A percentile compares a stretch with the other conserved stretches of the same genome.
Conservation (phyloP, 2,329 filamentous ascomycete genomes). For the Microascus cirrosus region DNA sequence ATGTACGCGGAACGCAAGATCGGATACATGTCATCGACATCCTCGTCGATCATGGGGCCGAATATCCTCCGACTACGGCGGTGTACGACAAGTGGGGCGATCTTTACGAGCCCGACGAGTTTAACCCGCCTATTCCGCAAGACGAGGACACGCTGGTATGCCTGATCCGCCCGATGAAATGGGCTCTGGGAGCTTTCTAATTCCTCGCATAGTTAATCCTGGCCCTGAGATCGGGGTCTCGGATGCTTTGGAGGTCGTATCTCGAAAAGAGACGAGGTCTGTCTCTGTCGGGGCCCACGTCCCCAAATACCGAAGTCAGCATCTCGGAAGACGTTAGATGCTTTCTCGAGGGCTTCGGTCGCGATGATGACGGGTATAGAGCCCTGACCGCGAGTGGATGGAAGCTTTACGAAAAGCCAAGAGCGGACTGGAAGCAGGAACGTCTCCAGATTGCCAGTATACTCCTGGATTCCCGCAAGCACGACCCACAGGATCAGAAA, state of each 20-base stretch:
- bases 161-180: neutral
- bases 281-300: neutral
- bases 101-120: neutral
- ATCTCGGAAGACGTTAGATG: neutral
- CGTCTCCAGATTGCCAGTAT: neutral
- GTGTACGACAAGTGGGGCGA: neutral
- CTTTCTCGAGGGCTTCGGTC: neutral
- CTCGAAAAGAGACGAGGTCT: neutral
- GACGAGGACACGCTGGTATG: neutral
- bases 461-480: neutral
- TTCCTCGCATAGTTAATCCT: neutral
- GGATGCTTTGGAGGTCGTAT: neutral
- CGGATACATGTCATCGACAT: neutral
- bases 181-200: neutral
- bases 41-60: neutral
- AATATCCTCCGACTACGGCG: neutral
- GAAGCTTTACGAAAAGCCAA: neutral
- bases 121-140: neutral
- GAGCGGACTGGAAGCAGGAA: neutral
- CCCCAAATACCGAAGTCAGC: neutral
- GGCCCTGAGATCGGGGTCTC: neutral
- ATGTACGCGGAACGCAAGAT: neutral
- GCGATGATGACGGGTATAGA: neutral
- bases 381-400: neutral
- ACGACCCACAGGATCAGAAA: neutral